phyloP scores from a whole-genome alignment of 2,329 filamentous ascomycete species.

The Trichothecium roseum region DNA sequence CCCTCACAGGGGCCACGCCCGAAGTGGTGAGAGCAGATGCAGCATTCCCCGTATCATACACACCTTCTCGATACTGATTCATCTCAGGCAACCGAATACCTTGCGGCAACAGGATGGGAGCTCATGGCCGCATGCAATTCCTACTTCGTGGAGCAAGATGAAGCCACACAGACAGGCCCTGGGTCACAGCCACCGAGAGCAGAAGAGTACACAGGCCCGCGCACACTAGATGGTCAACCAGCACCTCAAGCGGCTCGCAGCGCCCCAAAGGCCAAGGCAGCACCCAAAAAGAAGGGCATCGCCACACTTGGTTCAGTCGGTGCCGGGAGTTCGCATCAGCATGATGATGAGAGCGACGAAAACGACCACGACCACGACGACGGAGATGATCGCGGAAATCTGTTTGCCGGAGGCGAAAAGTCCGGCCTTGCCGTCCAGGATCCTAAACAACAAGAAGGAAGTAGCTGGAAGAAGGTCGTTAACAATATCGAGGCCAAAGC shows the following conservation, averaged over 20 bases:
- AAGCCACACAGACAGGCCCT: conserved; percentile 18
- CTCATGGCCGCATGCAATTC: conserved; percentile 50
- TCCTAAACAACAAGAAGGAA: conserved; percentile 35
- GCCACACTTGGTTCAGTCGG: conserved; percentile 49
- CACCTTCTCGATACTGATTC: background rate
- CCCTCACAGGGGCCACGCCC: conserved; percentile 40
- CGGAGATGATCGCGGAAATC: conserved; percentile 51
- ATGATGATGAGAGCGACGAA: conserved; percentile 47
- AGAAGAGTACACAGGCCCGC: conserved; percentile 46
- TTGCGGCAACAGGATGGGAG: conserved; percentile 57
- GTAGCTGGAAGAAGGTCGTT: conserved; percentile 42
- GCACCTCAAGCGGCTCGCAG: conserved; percentile 30
- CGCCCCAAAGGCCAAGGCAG: conserved; percentile 25
- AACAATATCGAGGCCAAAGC: conserved; percentile 56
- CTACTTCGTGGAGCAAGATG: conserved; percentile 50
- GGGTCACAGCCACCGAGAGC: conserved; percentile 5
- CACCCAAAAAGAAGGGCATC: conserved; percentile 48
- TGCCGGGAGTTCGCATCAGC: conserved; percentile 31
- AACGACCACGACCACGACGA: conserved; percentile 45
- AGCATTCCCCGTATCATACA: background rate
- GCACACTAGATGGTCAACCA: conserved; percentile 53
- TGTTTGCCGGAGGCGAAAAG: conserved; percentile 81
- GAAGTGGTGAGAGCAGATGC: conserved; percentile 28
- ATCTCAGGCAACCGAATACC: conserved; percentile 54
- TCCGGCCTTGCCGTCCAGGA: conserved; percentile 62